phyloP scores from a whole-genome alignment of 306 rosid species.

The Prunus padus region DNA sequence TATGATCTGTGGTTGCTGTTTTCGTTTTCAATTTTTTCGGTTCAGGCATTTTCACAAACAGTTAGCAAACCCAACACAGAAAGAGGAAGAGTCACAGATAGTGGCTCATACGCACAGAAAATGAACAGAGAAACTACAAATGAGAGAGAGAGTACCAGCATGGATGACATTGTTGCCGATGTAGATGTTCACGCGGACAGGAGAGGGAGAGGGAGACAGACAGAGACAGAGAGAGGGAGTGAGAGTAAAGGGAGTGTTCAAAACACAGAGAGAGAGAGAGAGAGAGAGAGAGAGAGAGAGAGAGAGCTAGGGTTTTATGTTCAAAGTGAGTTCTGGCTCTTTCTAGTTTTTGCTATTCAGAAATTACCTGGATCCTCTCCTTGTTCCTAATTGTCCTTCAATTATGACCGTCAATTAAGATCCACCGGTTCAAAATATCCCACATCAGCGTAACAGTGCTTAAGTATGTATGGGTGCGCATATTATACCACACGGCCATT shows the following conservation, averaged over 20 bases:
- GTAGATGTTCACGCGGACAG: slow-evolving; percentile 8
- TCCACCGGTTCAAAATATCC: background rate
- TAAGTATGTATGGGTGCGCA: no score
- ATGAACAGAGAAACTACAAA: no score
- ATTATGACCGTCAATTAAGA: background rate
- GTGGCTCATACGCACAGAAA: background rate
- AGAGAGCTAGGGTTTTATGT: background rate
- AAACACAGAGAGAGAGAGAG: background rate
- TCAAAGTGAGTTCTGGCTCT: background rate
- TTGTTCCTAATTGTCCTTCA: background rate
- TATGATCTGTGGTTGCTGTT: slow-evolving; percentile 99
- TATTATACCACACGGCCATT: no score
- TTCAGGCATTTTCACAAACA: slow-evolving; percentile 29
- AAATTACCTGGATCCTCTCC: background rate
- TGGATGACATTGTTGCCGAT: slow-evolving; percentile 70
- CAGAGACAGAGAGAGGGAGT: slow-evolving; percentile 1
- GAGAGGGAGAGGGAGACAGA: background rate
- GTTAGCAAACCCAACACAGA: slow-evolving; percentile 5
- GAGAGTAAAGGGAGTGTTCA: background rate
- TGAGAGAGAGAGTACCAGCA: slow-evolving; percentile 56
- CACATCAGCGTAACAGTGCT: background rate
- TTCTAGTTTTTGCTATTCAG: background rate
- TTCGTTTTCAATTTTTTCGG: slow-evolving; percentile 9
- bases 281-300: background rate
- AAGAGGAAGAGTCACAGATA: slow-evolving; percentile 6